Base-by-base conservation (phyloP, 805 yeast species). In the Nakazawaea siamensis region DNA sequence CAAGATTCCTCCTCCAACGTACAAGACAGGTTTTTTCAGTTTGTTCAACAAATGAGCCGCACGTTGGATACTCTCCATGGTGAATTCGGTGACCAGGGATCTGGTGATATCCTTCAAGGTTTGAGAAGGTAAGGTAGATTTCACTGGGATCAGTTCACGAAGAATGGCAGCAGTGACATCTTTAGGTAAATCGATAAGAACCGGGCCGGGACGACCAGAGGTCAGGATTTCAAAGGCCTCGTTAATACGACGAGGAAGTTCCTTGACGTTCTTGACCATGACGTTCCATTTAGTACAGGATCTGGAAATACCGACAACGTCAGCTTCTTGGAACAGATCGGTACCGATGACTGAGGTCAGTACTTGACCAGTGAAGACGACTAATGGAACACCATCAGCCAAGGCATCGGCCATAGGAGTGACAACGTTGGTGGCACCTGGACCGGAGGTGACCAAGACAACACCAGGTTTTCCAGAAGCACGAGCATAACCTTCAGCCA, bases 311-410 rank as follows among this genome's bases (percentile, higher is more conserved):
- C 97, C 98, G 31, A 92, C 76, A 35, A 90, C 94, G 55, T 92
- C 98, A 33, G 98, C 98, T 66, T 92, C 98, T 68, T 92, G 98
- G 80, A 92, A 92, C 18, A 97, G 94, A 58, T 92, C 98, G 11
- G 97, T 90, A 52, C 98, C 98, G 49, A 92, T 92, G 29, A 95
- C 88, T 37, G 80, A 63, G 24, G 98, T 92, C 39, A 95, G 84
- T 24, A 92, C 98, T 71, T 92, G 98, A 40, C 98, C 98, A 4
- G 96, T 75, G 63, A 92, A 92, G 14, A 90, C 97, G 46, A 92
- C 88, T 67, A 92, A 70, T 34, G 98, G 98, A 26, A 87, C 86
- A 64, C 98, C 98, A 60, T 92, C 98, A 46, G 92, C 86, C 35
- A 90, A 66, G 11, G 97, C 98, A 57, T 92, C 98, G 40, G 95